Percentiles rank a stretch among this genome's conserved stretches.
phyloP scores from a whole-genome alignment of 176 grass and related monocot genomes.

The Oryza australiensis region DNA sequence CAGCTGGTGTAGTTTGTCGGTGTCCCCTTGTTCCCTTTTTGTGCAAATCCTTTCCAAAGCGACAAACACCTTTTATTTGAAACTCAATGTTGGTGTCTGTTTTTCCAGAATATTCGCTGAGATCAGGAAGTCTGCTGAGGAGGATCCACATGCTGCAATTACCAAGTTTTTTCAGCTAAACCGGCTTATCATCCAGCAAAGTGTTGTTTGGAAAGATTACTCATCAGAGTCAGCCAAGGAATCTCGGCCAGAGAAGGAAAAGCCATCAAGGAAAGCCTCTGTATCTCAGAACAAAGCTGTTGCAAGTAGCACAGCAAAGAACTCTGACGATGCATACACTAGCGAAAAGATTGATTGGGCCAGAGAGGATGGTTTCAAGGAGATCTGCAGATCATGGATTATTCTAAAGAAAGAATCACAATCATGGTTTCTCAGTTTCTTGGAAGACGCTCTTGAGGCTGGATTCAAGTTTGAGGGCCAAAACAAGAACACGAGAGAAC shows the following conservation, averaged over 20 bases:
- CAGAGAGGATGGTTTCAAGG: conserved; percentile 86
- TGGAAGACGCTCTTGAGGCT: conserved; percentile 60
- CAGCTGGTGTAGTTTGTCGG: not conserved
- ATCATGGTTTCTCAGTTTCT: conserved; percentile 89
- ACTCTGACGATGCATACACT: conserved; percentile 41
- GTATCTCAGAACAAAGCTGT: conserved; percentile 44
- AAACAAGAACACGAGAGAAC: conserved; percentile 49
- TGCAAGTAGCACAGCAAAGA: conserved; percentile 41
- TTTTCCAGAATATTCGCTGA: conserved; percentile 82
- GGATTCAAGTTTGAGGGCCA: conserved; percentile 66
- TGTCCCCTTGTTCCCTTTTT: not conserved
- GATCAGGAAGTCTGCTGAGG: conserved; percentile 54
- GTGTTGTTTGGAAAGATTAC: conserved; percentile 55
- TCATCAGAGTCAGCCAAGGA: conserved; percentile 47
- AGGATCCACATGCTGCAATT: conserved; percentile 64
- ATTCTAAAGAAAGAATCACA: conserved; percentile 61
- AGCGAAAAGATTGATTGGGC: conserved; percentile 76
- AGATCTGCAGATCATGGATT: conserved; percentile 76
- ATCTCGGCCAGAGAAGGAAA: conserved; percentile 55
- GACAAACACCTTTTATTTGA: not conserved
- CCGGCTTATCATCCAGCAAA: conserved; percentile 73
- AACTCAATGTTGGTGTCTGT: not conserved
- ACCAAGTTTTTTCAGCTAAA: conserved; percentile 88
- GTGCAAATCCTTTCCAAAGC: not conserved
- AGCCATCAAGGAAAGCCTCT: conserved; percentile 52